Conservation (phyloP, 768 basidiomycete genomes). For the Suillus hirtellus region DNA sequence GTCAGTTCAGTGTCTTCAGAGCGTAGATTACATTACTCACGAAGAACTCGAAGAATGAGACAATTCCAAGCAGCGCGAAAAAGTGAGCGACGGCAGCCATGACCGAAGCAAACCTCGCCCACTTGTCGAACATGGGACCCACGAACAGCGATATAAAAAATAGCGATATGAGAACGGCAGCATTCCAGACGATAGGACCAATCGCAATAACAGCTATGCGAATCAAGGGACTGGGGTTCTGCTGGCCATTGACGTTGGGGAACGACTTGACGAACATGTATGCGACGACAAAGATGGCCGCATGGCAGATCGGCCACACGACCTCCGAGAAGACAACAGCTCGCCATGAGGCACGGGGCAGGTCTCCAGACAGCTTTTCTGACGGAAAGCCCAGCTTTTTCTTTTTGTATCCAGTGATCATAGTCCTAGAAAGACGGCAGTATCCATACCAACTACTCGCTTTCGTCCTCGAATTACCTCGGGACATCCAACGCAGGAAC, state of each 20-base stretch:
- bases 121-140: slow-evolving; percentile 84
- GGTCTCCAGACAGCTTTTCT: slow-evolving; percentile 93
- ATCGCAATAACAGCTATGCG: slow-evolving; percentile 87
- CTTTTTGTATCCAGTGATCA: slow-evolving; percentile 99
- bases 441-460: slow-evolving; percentile 99
- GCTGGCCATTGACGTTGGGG: slow-evolving; percentile 60
- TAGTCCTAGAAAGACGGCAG: slow-evolving; percentile 93
- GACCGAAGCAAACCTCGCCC: slow-evolving; percentile 85
- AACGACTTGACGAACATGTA: slow-evolving; percentile 96
- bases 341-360: slow-evolving; percentile 88
- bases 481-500: slow-evolving; percentile 98
- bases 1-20: slow-evolving; percentile 8
- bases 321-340: slow-evolving; percentile 84
- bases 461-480: slow-evolving; percentile 95
- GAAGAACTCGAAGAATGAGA: slow-evolving; percentile 96
- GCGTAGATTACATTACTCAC: slow-evolving; percentile 50
- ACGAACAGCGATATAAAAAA: slow-evolving; percentile 94
- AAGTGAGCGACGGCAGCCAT: slow-evolving; percentile 94
- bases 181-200: slow-evolving; percentile 96
- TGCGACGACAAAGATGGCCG: slow-evolving; percentile 76
- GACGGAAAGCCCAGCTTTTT: slow-evolving; percentile 98
- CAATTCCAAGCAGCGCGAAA: slow-evolving; percentile 73
- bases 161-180: slow-evolving; percentile 75
- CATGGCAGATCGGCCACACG: slow-evolving; percentile 74
- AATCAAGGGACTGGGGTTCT: slow-evolving; percentile 81